Base-by-base conservation (phyloP, 306 rosid genomes). In the Cajanus cajan region DNA sequence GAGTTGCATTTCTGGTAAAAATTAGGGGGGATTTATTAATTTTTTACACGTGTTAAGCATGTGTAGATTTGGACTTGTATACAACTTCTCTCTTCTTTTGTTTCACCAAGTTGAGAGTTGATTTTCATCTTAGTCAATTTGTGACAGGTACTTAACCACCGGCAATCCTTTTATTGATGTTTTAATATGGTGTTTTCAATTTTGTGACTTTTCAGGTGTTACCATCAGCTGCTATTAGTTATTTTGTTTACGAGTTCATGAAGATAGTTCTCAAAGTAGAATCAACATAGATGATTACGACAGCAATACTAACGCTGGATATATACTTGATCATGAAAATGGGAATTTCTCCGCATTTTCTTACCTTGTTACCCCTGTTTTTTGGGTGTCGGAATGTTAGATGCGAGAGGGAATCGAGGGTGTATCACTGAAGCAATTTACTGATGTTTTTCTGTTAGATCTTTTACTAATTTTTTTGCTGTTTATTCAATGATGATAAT, bases 161-260 rank as follows among this genome's bases (percentile, higher is more conserved):
- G 12, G 19, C 76, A 48, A 45, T 80, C 25, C 66, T 22, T 67
- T 61, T 19, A 37, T 50, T 28, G 61, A 16, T 76, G 80, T 72
- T 80, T 34, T 69, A 59, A 81, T 51, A 40, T 33, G 36, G 19
- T 61, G 45, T 55, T 64, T 64, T 78, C 31, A 36, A 82, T 52
- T 62, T 70, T 78, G 39, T 57, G 47, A 58, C 58, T 76, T 33
- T 85, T 79, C 90, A 95, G 99, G 99, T 95, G 57, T 97, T 95
- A 69, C 99, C 99, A 5, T 95, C 99, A 9, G 99, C 99, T 33
- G 83, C 99, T 61, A 91, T 90, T 77, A 93, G 99, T 83, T 95
- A 91, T 81, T 76, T 93, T 70, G 97, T 95, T 68, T 95, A 95
- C 7, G 99, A 95, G 84, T 95, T 85, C 86, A 93, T 91, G 99